phyloP scores from a whole-genome alignment of 345 rosid genomes.

The Triadica sebifera region DNA sequence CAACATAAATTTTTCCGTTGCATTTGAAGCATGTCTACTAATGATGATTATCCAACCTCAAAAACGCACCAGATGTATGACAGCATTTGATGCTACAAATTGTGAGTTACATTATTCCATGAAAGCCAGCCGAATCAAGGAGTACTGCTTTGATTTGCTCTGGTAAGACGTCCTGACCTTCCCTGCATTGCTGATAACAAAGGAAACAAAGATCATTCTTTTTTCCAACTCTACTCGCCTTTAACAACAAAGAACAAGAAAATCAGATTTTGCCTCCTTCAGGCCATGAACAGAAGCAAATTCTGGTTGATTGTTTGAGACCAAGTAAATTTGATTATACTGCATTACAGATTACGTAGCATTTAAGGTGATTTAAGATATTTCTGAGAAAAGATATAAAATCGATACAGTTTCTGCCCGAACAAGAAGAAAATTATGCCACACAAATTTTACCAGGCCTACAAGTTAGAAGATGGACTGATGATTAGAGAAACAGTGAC shows the following conservation, averaged over 20 bases:
- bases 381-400: too few relatives aligned
- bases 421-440: too few relatives aligned
- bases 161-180: slow-evolving; percentile 75
- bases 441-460: too few relatives aligned
- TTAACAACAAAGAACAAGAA: neutral
- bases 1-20: slow-evolving; percentile 12
- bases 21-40: slow-evolving; percentile 9
- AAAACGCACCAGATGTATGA: neutral
- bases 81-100: neutral
- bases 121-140: slow-evolving; percentile 77
- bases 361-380: too few relatives aligned
- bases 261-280: neutral
- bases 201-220: slow-evolving; percentile 6
- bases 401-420: too few relatives aligned
- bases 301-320: too few relatives aligned
- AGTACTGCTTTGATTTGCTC: slow-evolving; percentile 95
- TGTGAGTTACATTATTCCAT: slow-evolving; percentile 33
- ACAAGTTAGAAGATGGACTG: too few relatives aligned
- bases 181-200: slow-evolving; percentile 74
- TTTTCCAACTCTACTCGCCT: too few relatives aligned
- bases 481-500: too few relatives aligned
- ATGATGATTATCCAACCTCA: slow-evolving; percentile 11
- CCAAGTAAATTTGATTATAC: too few relatives aligned
- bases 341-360: too few relatives aligned
- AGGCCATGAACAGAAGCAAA: neutral